Evolutionary conservation across 2,329 filamentous ascomycete genomes (phyloP).

Genomic region (Penicillium rolfsii): DNA sequence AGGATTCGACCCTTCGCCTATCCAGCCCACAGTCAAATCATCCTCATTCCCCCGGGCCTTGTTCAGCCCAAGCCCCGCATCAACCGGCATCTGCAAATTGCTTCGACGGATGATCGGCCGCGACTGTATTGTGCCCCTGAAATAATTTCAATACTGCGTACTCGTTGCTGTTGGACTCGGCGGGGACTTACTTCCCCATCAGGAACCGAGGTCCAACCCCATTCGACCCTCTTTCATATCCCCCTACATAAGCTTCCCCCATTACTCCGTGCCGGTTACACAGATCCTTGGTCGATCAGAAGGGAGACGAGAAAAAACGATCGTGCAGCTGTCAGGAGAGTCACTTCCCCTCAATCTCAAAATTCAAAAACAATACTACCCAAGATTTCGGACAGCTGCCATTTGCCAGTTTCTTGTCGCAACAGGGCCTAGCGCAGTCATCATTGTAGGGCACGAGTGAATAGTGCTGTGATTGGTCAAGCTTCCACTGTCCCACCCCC

Average conservation of each 20-base stretch:
- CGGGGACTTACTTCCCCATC: slow-evolving; percentile 20
- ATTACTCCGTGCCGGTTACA: slow-evolving; percentile 21
- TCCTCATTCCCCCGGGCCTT: slow-evolving; percentile 5
- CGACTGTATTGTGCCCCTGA: slow-evolving; percentile 17
- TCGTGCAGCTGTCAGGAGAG: slow-evolving; percentile 19
- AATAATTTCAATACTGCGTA: neutral
- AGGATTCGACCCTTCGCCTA: slow-evolving; percentile 14
- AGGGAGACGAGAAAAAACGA: slow-evolving; percentile 13
- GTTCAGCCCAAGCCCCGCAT: slow-evolving; percentile 16
- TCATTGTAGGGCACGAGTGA: neutral
- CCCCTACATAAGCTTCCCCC: slow-evolving; percentile 17
- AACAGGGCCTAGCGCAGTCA: neutral
- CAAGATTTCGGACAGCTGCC: slow-evolving; percentile 24
- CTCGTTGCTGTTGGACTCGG: slow-evolving; percentile 5
- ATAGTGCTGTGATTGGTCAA: slow-evolving; percentile 19
- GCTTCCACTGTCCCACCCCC: neutral
- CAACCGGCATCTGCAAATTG: slow-evolving; percentile 1
- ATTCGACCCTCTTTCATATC: neutral
- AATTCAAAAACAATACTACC: slow-evolving; percentile 27
- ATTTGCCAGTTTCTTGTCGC: slow-evolving; percentile 17
- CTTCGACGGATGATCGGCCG: slow-evolving; percentile 23
- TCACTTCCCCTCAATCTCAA: slow-evolving; percentile 1
- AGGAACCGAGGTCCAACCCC: slow-evolving; percentile 26
- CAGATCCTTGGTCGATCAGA: slow-evolving; percentile 34
- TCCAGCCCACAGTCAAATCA: slow-evolving; percentile 9